Base-by-base conservation (phyloP, 2,329 filamentous ascomycete species). In the Colletotrichum paranaense region DNA sequence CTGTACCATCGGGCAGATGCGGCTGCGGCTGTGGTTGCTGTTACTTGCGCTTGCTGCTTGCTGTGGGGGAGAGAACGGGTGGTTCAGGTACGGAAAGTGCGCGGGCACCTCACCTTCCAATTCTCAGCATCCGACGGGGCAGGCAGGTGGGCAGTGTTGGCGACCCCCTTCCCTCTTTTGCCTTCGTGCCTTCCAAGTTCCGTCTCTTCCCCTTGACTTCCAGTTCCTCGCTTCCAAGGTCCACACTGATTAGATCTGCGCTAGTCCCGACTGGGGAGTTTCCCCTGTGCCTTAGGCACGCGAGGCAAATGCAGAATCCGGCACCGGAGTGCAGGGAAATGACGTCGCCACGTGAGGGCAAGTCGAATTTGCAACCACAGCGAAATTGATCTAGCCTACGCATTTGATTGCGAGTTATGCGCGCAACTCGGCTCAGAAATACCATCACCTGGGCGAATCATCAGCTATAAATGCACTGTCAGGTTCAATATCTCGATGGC, bases 11-110 rank as follows among this genome's bases (percentile, higher is more conserved):
- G 69, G 69, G 65, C 57, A 58, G 49, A 55, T 76, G 75, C 38
- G 72, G 55, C 65, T 76, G 74, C 55, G 75, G 55, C 65, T 76
- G 74, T 49, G 75, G 69, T 30, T 73, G 74, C 63, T 74, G 75
- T 35, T 66, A 19, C 38, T 11, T 52, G 42, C 26, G 46, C 38
- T 42, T 32, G 35, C 60, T 52, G 14, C 24, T n/a, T 58, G 28
- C n/a, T 55, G 46, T 52, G 60, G 52, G 62, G 62, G 62, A 46
- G 42, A 32, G 52, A 53, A 52, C 62, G 24, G 42, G 42, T 49
- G 42, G 19, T 49, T 49, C 42, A 49, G 42, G 42, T 42, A 42
- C 38, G 38, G 38, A 42, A 19, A 42, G 14, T 19, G 60, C 56
- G 62, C 52, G 59, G 24, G 64, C 35, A 62, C 69, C 59, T 69